Percentiles rank a stretch among this genome's conserved stretches.
phyloP scores from a whole-genome alignment of 805 yeast species.

The Sungouiozyma intestinalis region DNA sequence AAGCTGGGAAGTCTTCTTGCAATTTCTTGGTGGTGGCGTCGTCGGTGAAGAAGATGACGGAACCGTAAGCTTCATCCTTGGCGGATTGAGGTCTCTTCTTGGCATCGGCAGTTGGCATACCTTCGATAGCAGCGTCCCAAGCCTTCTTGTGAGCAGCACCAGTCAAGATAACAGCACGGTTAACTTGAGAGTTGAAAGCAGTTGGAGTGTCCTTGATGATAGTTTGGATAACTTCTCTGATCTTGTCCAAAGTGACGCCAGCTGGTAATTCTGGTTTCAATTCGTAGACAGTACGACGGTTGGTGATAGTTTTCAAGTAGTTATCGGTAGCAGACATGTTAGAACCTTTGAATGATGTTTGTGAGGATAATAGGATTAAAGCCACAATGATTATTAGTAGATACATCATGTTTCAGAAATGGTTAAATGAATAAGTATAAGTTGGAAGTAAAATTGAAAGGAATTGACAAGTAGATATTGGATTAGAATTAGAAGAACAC shows the following conservation, averaged over 20 bases:
- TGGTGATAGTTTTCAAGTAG: conserved; percentile 27
- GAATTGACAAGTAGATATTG: too few relatives aligned
- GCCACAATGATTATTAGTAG: background rate
- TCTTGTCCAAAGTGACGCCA: conserved; percentile 31
- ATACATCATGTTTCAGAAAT: background rate
- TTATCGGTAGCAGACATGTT: conserved; percentile 12
- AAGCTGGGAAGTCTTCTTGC: conserved; percentile 35
- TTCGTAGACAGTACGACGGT: conserved; percentile 41
- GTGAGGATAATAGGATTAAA: background rate
- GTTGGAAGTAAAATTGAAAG: too few relatives aligned
- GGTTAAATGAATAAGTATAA: background rate
- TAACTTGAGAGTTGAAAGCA: conserved; percentile 41
- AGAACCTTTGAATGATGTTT: background rate
- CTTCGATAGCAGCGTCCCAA: conserved; percentile 35
- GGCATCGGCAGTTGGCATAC: conserved; percentile 30
- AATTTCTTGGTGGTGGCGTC: conserved; percentile 29
- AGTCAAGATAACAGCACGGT: conserved; percentile 38
- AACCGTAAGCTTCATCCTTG: conserved; percentile 39
- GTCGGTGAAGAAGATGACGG: conserved; percentile 41
- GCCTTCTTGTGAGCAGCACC: conserved; percentile 37
- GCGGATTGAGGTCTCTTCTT: conserved; percentile 35
- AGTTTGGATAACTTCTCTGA: conserved; percentile 34
- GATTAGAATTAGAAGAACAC: background rate
- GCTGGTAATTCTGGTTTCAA: conserved; percentile 36
- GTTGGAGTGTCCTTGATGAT: conserved; percentile 42